Conservation (phyloP, 2,329 filamentous ascomycete species). For the Ceratocystis colombiana region DNA sequence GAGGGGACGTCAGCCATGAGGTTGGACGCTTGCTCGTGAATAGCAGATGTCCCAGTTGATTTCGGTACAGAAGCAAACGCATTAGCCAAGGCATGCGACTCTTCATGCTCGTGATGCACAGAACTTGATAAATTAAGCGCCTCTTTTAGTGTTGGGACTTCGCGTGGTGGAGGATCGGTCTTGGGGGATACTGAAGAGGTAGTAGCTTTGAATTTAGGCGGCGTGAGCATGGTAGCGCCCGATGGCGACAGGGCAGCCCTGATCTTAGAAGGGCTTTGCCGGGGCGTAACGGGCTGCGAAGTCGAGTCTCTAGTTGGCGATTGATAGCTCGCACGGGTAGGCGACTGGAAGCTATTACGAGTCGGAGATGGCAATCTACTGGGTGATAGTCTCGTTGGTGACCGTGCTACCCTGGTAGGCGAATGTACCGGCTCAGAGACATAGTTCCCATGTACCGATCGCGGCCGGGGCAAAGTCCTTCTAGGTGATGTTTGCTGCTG, state of each 20-base stretch:
- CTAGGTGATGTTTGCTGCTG: conserved; percentile 45
- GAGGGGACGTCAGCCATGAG: background rate
- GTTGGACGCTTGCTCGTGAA: conserved; percentile 8
- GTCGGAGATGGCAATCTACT: conserved; percentile 12
- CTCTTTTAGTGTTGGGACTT: background rate
- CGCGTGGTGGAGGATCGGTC: conserved; percentile 1
- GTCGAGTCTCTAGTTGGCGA: conserved; percentile 18
- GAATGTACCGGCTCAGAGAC: conserved; percentile 22
- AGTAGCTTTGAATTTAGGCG: conserved; percentile 15
- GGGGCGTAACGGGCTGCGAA: conserved; percentile 20
- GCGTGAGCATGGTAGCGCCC: conserved; percentile 4
- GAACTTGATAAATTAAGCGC: background rate
- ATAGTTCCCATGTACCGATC: conserved; percentile 22
- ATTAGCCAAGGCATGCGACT: background rate
- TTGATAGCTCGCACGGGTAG: conserved; percentile 16
- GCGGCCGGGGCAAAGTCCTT: conserved; percentile 39
- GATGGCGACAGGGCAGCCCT: conserved; percentile 17
- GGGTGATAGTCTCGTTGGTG: conserved; percentile 18
- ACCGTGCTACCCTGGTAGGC: conserved; percentile 13
- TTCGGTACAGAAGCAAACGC: background rate
- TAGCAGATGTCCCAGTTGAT: background rate
- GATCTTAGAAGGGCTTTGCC: conserved; percentile 22
- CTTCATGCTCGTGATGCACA: background rate
- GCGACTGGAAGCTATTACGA: conserved; percentile 11
- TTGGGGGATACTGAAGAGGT: conserved; percentile 11